Conservation (phyloP, 116 monocot genomes). For the Posidonia oceanica region DNA sequence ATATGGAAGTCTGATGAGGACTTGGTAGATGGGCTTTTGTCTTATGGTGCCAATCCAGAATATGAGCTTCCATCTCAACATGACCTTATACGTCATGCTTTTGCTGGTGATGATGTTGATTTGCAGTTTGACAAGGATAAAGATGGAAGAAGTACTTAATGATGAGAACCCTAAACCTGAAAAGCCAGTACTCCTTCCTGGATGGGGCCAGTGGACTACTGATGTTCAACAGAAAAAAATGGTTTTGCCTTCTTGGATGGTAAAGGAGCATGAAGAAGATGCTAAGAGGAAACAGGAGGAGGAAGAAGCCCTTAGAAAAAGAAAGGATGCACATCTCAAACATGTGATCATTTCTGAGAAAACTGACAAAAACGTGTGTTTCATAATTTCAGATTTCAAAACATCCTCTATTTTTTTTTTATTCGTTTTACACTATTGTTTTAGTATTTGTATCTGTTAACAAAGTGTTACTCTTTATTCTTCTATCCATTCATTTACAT, state of each 20-base stretch:
- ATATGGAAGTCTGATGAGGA: slow-evolving; percentile 57
- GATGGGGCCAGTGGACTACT: slow-evolving; percentile 95
- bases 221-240: slow-evolving; percentile 54
- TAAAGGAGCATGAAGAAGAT: slow-evolving; percentile 76
- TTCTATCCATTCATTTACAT: too few species aligned
- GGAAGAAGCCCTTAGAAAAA: slow-evolving; percentile 69
- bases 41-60: slow-evolving; percentile 20
- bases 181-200: slow-evolving; percentile 77
- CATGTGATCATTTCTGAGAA: slow-evolving; percentile 90
- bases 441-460: too few species aligned
- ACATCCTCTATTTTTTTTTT: too few species aligned
- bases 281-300: slow-evolving; percentile 82
- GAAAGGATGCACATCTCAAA: slow-evolving; percentile 88
- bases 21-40: slow-evolving; percentile 67
- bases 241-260: slow-evolving; percentile 75
- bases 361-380: slow-evolving; percentile 66
- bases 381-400: not conserved
- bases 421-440: too few species aligned
- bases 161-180: slow-evolving; percentile 94
- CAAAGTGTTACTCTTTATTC: too few species aligned
- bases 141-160: slow-evolving; percentile 57
- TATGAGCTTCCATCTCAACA: slow-evolving; percentile 75
- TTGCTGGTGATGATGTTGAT: slow-evolving; percentile 91
- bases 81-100: slow-evolving; percentile 59
- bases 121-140: slow-evolving; percentile 85